Conservation (phyloP, 352 stramenopile genomes). For the Plasmopara viticola region DNA sequence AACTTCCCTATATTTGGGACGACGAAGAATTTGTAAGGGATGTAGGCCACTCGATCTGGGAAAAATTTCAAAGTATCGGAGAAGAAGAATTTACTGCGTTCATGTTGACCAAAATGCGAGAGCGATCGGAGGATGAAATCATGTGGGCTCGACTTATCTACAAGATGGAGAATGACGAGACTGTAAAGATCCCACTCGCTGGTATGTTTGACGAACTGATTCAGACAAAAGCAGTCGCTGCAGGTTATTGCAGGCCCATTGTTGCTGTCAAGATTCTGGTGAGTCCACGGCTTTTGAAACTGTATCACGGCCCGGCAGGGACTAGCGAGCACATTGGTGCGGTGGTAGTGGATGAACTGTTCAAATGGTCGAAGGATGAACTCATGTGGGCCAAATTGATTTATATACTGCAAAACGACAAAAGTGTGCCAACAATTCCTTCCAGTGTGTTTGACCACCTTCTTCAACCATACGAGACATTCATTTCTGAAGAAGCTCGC, state of each 20-base stretch:
- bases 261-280: neutral
- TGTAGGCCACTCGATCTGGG: neutral
- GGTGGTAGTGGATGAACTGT: neutral
- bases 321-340: neutral
- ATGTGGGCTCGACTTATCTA: neutral
- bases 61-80: neutral
- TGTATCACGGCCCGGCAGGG: neutral
- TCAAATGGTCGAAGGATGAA: neutral
- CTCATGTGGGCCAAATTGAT: neutral
- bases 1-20: neutral
- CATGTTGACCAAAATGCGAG: neutral
- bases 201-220: neutral
- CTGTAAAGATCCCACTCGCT: neutral
- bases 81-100: neutral
- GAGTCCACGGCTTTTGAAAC: neutral
- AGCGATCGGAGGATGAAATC: neutral
- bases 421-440: neutral
- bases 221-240: neutral
- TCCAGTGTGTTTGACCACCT: neutral
- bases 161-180: neutral
- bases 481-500: neutral
- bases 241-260: neutral
- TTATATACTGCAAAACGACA: neutral
- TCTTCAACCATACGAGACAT: neutral
- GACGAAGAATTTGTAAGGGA: neutral